Percentiles rank a stretch among this genome's conserved stretches.
phyloP scores from a whole-genome alignment of 75 land plant genomes.

The Adiantum capillusveneris region DNA sequence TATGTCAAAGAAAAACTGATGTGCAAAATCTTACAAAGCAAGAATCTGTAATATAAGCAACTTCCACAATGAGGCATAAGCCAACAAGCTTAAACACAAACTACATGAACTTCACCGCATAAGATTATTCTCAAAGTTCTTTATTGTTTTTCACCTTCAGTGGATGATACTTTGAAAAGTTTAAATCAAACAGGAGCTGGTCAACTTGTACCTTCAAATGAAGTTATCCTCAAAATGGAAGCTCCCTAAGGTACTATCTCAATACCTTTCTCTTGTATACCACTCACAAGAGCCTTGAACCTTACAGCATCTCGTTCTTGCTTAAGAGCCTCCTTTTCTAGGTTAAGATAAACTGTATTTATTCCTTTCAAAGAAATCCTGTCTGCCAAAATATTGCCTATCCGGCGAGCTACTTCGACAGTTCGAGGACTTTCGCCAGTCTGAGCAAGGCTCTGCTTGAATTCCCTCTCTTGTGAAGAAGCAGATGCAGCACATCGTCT shows the following conservation, averaged over 20 bases:
- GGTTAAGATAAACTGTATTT: neutral
- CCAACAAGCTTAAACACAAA: too few relatives aligned
- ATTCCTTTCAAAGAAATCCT: neutral
- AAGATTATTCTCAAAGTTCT: too few relatives aligned
- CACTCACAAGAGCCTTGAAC: neutral
- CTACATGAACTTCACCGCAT: too few relatives aligned
- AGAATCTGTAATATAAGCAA: too few relatives aligned
- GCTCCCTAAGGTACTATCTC: neutral
- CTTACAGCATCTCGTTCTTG: neutral
- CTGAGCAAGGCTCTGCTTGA: neutral
- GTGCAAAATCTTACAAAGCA: too few relatives aligned
- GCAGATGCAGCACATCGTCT: neutral
- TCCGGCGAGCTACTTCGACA: neutral
- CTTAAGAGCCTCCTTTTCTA: neutral
- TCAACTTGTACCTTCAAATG: too few relatives aligned
- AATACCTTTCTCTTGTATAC: conserved; percentile 3
- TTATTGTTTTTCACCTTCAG: too few relatives aligned
- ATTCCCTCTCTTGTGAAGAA: neutral
- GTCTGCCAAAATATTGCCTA: neutral
- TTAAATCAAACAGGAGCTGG: too few relatives aligned
- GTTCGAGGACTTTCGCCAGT: neutral
- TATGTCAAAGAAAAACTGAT: too few relatives aligned
- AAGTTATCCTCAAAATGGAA: too few relatives aligned
- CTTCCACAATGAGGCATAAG: too few relatives aligned
- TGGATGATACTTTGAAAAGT: too few relatives aligned